Base-by-base conservation (phyloP, 2,329 filamentous ascomycete genomes). In the Penicillium sp. region DNA sequence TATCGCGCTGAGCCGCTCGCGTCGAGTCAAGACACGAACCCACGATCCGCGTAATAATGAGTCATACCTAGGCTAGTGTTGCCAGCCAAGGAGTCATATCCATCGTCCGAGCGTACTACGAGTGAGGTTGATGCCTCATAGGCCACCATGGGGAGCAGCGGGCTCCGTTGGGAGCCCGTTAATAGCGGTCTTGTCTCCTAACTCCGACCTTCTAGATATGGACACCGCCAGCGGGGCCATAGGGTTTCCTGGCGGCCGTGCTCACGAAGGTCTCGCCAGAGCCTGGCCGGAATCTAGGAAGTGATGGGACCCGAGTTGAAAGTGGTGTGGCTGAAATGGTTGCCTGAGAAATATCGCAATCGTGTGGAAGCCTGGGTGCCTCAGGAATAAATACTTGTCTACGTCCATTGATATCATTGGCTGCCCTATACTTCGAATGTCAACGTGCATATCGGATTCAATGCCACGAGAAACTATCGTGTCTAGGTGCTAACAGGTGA, bases 201-300 rank as follows among this genome's bases (percentile, higher is more conserved):
- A 55, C 51, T 53, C 55, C 44, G 51, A 27, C 19, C 17, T 42
- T 53, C 42, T 42, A 23, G 49, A 57, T 57, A 6, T n/a, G 49
- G 49, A 57, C 36, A 29, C 43, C 50, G 49, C 21, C 19, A 53
- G 55, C 36, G 43, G 43, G 54, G 55, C n/a, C 10, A 29, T 3
- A 48, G 19, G 5, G 10, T 35, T 29, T 31, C 21, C n/a, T 31
- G 21, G 35, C 15, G 44, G 44, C 55, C 55, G 43, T 57, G 49
- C 43, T 31, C 49, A 35, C 19, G 25, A 19, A 39, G 15, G 12
- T 13, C 21, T 29, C 17, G 27, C 27, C 6, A 41, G 36, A 31
- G 35, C 49, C 49, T 57, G 12, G 42, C 19, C 27, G 29, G 36
- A 35, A 48, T 35, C 15, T 19, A 48, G 9, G n/a, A 43, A 13